Base-by-base conservation (phyloP, 306 rosid genomes). In the Castanea crenata region DNA sequence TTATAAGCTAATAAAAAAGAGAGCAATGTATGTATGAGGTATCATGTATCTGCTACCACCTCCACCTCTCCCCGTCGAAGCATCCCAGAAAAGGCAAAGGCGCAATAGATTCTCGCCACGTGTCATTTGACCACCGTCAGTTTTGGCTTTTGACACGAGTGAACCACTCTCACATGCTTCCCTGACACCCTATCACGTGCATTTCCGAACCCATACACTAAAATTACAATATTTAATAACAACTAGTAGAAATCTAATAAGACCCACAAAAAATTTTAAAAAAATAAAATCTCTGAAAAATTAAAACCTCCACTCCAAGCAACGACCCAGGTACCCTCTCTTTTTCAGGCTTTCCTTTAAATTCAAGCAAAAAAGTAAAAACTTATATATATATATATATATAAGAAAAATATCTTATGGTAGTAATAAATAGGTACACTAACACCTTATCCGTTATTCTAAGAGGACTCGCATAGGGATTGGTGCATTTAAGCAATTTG, bases 101-200 rank as follows among this genome's bases (percentile, higher is more conserved):
- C 75, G 27, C 76, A 14, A 73, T 75, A 59, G 78, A 76, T 81
- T 69, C 8, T 52, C 19, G 91, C 71, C 94, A 83, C 91, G 92
- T 90, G 82, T 67, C 80, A 81, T 84, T 83, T 89, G 90, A 88
- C 87, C 90, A 91, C 94, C 93, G 93, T 73, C 90, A 3, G 83
- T 78, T 85, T 55, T 64, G 90, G 87, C 87, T 87, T 80, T 84
- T 75, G 84, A 83, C 92, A 87, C 87, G 85, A 84, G 91, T 80
- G 21, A 61, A 18, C 77, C 90, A 76, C 85, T 81, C 87, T 79
- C 97, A 93, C 93, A 87, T 89, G 97, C 73, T 52, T 51, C 1
- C 70, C 91, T 93, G 93, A 93, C 90, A 93, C 79, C 41, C 86
- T 49, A 79, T 91, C 97, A 87, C 91, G 87, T 93, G 94, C 86